A percentile compares a stretch with the other conserved stretches of the same genome.
Conservation (phyloP, 441 rosid species). For the Arabidopsis lyrata region DNA sequence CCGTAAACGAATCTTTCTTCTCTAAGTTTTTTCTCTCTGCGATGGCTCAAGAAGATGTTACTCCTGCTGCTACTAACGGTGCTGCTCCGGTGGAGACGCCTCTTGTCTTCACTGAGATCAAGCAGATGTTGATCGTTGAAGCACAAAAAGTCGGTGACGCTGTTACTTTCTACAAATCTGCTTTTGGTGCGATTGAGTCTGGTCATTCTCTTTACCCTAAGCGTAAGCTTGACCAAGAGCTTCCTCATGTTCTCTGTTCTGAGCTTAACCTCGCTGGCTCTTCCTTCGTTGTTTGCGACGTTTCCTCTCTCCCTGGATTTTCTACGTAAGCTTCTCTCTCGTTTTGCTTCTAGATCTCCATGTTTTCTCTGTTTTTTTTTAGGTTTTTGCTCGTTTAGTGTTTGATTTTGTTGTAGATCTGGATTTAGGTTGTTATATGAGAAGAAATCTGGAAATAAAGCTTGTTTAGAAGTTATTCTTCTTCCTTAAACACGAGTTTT, state of each 20-base stretch:
- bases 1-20: slow-evolving; percentile 13
- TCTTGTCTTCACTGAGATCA: slow-evolving; percentile 63
- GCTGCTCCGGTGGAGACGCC: slow-evolving; percentile 56
- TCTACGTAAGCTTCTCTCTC: slow-evolving; percentile 46
- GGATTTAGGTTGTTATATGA: not conserved
- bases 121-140: slow-evolving; percentile 76
- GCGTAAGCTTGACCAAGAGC: slow-evolving; percentile 94
- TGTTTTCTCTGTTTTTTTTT: not conserved
- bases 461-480: not conserved
- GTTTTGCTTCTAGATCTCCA: slow-evolving; percentile 1
- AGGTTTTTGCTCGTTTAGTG: not conserved
- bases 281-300: slow-evolving; percentile 62
- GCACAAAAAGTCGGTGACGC: slow-evolving; percentile 85
- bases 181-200: slow-evolving; percentile 75
- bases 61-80: slow-evolving; percentile 37
- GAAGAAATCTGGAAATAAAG: not conserved
- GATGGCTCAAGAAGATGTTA: slow-evolving; percentile 63
- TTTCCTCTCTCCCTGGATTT: slow-evolving; percentile 44
- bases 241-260: slow-evolving; percentile 77
- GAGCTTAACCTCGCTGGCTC: slow-evolving; percentile 71
- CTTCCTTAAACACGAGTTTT: not conserved
- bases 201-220: slow-evolving; percentile 70
- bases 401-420: not conserved
- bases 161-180: slow-evolving; percentile 78
- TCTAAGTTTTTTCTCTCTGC: slow-evolving; percentile 15